phyloP scores from a whole-genome alignment of 2,329 filamentous ascomycete species.

The Knufia fluminis region DNA sequence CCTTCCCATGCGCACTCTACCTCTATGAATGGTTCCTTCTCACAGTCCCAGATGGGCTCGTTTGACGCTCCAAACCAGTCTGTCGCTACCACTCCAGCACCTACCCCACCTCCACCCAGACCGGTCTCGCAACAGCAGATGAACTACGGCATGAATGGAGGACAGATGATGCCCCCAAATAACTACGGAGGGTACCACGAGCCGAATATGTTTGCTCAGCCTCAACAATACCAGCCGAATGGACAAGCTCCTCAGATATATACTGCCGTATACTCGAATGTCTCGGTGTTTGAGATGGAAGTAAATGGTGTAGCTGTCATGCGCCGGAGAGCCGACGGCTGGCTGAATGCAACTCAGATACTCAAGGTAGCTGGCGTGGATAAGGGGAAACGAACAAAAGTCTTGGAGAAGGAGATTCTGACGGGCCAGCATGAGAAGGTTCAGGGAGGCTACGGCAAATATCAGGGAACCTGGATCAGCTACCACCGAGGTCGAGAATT shows the following conservation, averaged over 20 bases:
- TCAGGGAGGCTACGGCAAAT: constrained; percentile 96
- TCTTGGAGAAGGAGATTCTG: constrained; percentile 94
- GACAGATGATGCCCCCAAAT: constrained; percentile 24
- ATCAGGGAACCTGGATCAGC: constrained; percentile 97
- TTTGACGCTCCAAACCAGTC: constrained; percentile 37
- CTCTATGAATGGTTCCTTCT: constrained; percentile 26
- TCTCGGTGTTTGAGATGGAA: constrained; percentile 98
- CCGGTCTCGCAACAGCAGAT: constrained; percentile 32
- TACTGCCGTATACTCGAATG: constrained; percentile 76
- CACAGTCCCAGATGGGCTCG: constrained; percentile 32
- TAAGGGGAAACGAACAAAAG: constrained; percentile 95
- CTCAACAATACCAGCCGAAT: constrained; percentile 15
- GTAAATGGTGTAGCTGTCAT: constrained; percentile 89
- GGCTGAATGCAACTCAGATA: constrained; percentile 97
- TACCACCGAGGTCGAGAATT: constrained; percentile 89
- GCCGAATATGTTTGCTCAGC: constrained; percentile 31
- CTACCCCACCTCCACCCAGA: constrained; percentile 33
- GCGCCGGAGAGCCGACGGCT: constrained; percentile 88
- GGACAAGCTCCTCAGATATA: constrained; percentile 34
- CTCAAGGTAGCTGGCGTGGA: constrained; percentile 95
- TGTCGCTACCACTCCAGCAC: constrained; percentile 36
- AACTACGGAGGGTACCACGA: constrained; percentile 34
- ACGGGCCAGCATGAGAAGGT: constrained; percentile 97
- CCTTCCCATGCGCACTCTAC: constrained; percentile 21
- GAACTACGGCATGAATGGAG: constrained; percentile 19